Percentiles rank a stretch among this genome's conserved stretches.
These are phyloP conservation scores for Echinosophora koreensis DNA, from an alignment of 306 rosid species.

Conservation along the genomic window DNA sequence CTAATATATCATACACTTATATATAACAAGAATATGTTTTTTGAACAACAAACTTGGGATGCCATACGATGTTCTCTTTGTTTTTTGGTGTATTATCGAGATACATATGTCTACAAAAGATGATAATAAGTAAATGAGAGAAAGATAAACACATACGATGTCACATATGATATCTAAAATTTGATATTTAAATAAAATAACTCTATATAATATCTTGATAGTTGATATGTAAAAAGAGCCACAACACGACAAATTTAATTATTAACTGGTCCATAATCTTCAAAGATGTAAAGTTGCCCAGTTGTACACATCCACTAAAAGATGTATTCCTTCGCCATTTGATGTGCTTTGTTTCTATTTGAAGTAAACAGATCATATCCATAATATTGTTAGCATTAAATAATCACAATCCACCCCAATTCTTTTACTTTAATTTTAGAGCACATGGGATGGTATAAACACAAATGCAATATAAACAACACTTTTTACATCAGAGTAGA, in stretches of 20 bases:
- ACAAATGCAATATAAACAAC: background rate
- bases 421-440: background rate
- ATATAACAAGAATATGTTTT: too few species aligned
- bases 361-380: background rate
- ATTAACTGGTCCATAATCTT: slow-evolving; percentile 15
- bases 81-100: too few species aligned
- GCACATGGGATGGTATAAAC: slow-evolving; percentile 10
- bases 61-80: too few species aligned
- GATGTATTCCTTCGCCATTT: slow-evolving; percentile 10
- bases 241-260: slow-evolving; percentile 35
- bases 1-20: background rate
- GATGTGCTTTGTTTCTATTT: slow-evolving; percentile 5
- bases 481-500: background rate
- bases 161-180: too few species aligned
- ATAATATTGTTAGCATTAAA: background rate
- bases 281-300: slow-evolving; percentile 30
- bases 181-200: too few species aligned
- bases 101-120: too few species aligned
- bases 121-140: too few species aligned
- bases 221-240: background rate
- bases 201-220: background rate
- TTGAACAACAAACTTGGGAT: too few species aligned
- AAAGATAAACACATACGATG: too few species aligned
- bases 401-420: background rate
- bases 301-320: slow-evolving; percentile 28